Percentiles rank a stretch among this genome's conserved stretches.
Evolutionary conservation across 1,284 basidiomycete genomes (phyloP).

Genomic region (Ceratobasidium sp.): DNA sequence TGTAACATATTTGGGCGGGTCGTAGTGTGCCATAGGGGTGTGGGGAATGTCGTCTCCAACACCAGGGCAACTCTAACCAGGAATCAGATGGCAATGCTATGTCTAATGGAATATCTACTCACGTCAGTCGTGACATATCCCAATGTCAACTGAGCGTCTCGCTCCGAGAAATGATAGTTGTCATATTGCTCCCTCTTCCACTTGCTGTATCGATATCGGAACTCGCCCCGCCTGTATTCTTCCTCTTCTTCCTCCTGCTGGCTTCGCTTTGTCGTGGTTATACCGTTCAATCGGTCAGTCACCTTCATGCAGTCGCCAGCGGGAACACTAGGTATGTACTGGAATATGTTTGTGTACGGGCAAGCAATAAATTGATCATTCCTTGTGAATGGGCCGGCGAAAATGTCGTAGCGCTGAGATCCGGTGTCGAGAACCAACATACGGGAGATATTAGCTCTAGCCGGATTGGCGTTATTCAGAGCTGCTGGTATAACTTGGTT

Average conservation of each 20-base stretch:
- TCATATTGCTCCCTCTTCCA: slow-evolving; percentile 40
- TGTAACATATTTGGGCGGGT: slow-evolving; percentile 61
- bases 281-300: slow-evolving; percentile 58
- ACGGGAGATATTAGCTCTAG: slow-evolving; percentile 64
- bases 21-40: slow-evolving; percentile 62
- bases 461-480: slow-evolving; percentile 64
- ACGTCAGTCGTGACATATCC: slow-evolving; percentile 80
- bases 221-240: slow-evolving; percentile 42
- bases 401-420: slow-evolving; percentile 77
- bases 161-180: not conserved
- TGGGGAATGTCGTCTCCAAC: slow-evolving; percentile 73
- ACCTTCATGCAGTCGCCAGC: slow-evolving; percentile 61
- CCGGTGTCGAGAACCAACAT: slow-evolving; percentile 78
- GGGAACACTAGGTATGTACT: slow-evolving; percentile 56
- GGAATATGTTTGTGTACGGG: slow-evolving; percentile 58
- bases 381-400: slow-evolving; percentile 56
- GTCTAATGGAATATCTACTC: slow-evolving; percentile 47
- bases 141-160: slow-evolving; percentile 58
- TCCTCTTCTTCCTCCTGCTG: slow-evolving; percentile 64
- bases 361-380: slow-evolving; percentile 80
- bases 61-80: slow-evolving; percentile 67
- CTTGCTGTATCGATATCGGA: slow-evolving; percentile 20
- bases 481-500: slow-evolving; percentile 63
- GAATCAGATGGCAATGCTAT: no score
- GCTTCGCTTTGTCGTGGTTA: slow-evolving; percentile 54